Evolutionary conservation across 2,329 filamentous ascomycete genomes (phyloP).

Genomic region (Iodosphaeria phyllophila): DNA sequence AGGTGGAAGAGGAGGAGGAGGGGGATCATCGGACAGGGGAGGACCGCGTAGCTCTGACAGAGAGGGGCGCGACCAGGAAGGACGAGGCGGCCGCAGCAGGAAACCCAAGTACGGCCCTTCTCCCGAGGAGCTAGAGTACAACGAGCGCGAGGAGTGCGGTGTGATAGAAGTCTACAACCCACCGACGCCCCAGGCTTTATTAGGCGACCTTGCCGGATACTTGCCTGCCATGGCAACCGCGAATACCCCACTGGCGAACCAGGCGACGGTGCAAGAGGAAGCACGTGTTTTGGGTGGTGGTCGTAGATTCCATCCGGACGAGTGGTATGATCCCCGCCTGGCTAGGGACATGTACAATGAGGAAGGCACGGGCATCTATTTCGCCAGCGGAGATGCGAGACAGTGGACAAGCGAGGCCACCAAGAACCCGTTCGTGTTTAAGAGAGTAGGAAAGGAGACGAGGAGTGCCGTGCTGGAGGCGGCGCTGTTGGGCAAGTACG

Average conservation of each 20-base stretch:
- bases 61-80: slow-evolving; percentile 3
- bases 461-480: slow-evolving; percentile 17
- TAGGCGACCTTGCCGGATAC: slow-evolving; percentile 16
- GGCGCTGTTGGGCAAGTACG: slow-evolving; percentile 19
- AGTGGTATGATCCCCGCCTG: slow-evolving; percentile 7
- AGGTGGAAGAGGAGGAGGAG: neutral
- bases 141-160: slow-evolving; percentile 8
- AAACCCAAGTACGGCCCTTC: no score
- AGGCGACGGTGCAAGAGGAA: slow-evolving; percentile 16
- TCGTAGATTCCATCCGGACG: slow-evolving; percentile 11
- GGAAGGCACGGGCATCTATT: slow-evolving; percentile 18
- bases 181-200: slow-evolving; percentile 16
- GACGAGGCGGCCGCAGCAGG: slow-evolving; percentile 4
- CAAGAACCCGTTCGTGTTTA: slow-evolving; percentile 7
- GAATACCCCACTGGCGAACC: slow-evolving; percentile 11
- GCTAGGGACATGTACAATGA: slow-evolving; percentile 8
- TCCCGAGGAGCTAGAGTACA: no score
- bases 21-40: no score
- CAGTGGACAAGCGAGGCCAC: slow-evolving; percentile 9
- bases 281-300: slow-evolving; percentile 21
- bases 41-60: neutral
- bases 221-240: slow-evolving; percentile 17
- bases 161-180: slow-evolving; percentile 12
- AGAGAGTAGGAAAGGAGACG: no score
- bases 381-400: slow-evolving; percentile 16